Conservation (phyloP, 306 rosid genomes). For the Rosa multiflora region DNA sequence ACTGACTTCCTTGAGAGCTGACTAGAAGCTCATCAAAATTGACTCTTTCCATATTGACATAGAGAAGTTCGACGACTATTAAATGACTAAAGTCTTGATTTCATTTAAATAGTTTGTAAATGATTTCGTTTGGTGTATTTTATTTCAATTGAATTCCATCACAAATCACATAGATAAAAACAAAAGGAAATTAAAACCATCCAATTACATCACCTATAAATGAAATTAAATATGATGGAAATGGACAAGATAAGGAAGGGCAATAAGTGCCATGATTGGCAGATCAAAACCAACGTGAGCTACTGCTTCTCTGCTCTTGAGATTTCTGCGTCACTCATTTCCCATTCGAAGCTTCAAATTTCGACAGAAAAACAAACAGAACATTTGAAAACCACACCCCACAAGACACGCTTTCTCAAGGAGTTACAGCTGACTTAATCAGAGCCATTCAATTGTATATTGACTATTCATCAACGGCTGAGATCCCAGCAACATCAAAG, state of each 20-base stretch:
- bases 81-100: too few species aligned
- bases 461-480: constrained; percentile 15
- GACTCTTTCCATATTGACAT: too few species aligned
- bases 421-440: constrained; percentile 41
- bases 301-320: neutral
- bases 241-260: neutral
- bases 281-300: constrained; percentile 10
- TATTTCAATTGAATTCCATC: neutral
- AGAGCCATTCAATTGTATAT: neutral
- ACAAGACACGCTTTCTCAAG: constrained; percentile 38
- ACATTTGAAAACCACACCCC: neutral
- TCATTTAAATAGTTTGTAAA: too few species aligned
- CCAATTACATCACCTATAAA: neutral
- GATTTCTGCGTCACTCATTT: neutral
- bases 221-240: neutral
- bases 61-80: too few species aligned
- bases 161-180: neutral
- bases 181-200: neutral
- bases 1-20: too few species aligned
- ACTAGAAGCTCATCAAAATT: too few species aligned
- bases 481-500: neutral
- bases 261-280: constrained; percentile 17
- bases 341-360: neutral
- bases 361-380: neutral
- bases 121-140: too few species aligned